phyloP scores from a whole-genome alignment of 352 stramenopile genomes.

The Globisporangium emineosum region DNA sequence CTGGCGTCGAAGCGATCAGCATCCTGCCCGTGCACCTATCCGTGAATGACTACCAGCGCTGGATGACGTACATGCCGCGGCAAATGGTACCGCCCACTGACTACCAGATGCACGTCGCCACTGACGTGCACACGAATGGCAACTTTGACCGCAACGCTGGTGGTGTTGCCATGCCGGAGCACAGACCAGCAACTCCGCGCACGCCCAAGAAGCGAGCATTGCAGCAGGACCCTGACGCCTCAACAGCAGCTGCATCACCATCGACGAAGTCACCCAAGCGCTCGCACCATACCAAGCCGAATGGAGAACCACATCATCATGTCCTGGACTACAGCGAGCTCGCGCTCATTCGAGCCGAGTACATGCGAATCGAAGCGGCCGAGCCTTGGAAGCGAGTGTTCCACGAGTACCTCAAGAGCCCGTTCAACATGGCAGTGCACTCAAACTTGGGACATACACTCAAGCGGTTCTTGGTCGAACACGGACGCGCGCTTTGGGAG shows the following conservation, averaged over 20 bases:
- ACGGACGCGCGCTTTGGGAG: conserved; percentile 34
- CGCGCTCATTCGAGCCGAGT: conserved; percentile 11
- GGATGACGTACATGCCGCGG: conserved; percentile 10
- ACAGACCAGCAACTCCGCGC: neutral
- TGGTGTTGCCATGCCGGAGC: neutral
- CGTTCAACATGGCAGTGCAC: conserved; percentile 19
- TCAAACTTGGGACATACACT: conserved; percentile 14
- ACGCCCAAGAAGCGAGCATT: conserved; percentile 2
- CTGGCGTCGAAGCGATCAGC: conserved; percentile 21
- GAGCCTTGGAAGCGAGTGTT: conserved; percentile 28
- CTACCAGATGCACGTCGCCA: neutral
- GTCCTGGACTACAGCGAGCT: neutral
- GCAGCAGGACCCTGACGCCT: neutral
- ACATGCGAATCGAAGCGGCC: conserved; percentile 21
- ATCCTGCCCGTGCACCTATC: conserved; percentile 30
- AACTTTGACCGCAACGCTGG: neutral
- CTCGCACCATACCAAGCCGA: neutral
- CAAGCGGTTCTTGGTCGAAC: conserved; percentile 19
- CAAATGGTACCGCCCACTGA: conserved; percentile 12
- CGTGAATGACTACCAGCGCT: neutral
- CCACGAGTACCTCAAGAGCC: conserved; percentile 18
- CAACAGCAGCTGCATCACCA: neutral
- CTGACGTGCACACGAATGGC: too few relatives aligned
- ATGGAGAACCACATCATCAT: neutral
- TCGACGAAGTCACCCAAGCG: neutral